Percentiles rank a stretch among this genome's conserved stretches.
Conservation (phyloP, 2,329 filamentous ascomycete species). For the Fusarium neocosmosporiellum region DNA sequence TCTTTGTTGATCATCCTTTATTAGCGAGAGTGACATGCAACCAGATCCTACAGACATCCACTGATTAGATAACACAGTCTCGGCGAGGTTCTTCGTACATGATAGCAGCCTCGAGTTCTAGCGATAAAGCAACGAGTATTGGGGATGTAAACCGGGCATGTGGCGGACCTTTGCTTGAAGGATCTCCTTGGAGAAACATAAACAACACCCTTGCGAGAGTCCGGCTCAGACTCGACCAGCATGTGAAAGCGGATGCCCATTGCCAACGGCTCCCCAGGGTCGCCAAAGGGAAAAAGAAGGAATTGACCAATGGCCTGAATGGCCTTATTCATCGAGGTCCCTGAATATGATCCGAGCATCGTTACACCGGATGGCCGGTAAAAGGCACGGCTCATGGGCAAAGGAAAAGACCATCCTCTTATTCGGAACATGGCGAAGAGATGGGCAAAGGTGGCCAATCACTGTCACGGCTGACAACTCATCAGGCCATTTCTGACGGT, state of each 20-base stretch:
- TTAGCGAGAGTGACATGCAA: not conserved
- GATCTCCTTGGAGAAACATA: not conserved
- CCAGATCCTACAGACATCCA: not conserved
- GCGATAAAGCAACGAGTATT: not conserved
- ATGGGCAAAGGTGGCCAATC: slow-evolving; percentile 19
- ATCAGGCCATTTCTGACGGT: slow-evolving; percentile 38
- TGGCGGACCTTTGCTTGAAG: not conserved
- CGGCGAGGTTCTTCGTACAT: not conserved
- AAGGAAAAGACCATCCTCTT: slow-evolving; percentile 33
- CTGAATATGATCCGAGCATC: slow-evolving; percentile 39
- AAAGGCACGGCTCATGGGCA: slow-evolving; percentile 23
- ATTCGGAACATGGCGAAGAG: slow-evolving; percentile 34
- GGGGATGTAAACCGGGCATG: not conserved
- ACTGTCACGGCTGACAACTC: slow-evolving; percentile 19
- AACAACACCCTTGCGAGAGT: not conserved
- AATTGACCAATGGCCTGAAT: slow-evolving; percentile 40
- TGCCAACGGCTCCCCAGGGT: slow-evolving; percentile 1
- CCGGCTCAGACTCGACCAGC: not conserved
- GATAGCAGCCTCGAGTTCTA: not conserved
- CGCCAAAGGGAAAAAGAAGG: slow-evolving; percentile 1
- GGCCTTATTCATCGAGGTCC: slow-evolving; percentile 44
- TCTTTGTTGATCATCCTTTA: not conserved
- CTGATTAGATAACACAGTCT: not conserved
- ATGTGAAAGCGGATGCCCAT: slow-evolving; percentile 25
- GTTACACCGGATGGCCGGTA: slow-evolving; percentile 27